phyloP scores from a whole-genome alignment of 1,284 basidiomycete species.

The Vanrija sp. region DNA sequence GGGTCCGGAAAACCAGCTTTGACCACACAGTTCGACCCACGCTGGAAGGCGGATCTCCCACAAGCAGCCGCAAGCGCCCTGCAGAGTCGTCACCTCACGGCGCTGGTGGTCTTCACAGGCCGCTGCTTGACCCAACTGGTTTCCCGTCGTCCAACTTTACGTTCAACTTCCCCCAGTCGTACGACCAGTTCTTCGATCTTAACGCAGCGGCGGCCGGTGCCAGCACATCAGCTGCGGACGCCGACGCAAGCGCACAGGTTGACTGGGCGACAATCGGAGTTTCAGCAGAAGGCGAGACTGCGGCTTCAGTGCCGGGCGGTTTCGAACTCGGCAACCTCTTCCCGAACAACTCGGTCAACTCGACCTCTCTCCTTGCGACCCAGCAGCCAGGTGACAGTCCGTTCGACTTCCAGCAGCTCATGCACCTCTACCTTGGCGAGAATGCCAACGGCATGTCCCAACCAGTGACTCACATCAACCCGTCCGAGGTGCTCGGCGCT shows the following conservation, averaged over 20 bases:
- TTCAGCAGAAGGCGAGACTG: constrained; percentile 8
- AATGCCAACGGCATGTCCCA: constrained; percentile 21
- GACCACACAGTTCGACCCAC: constrained; percentile 68
- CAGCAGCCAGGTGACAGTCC: constrained; percentile 25
- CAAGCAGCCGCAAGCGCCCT: constrained; percentile 36
- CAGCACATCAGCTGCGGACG: background rate
- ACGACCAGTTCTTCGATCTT: constrained; percentile 66
- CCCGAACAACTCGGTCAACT: background rate
- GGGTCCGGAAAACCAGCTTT: constrained; percentile 85
- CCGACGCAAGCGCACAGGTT: background rate
- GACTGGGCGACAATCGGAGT: background rate
- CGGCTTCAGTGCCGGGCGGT: constrained; percentile 17
- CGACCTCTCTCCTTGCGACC: background rate
- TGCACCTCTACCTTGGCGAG: constrained; percentile 49
- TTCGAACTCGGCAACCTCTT: constrained; percentile 8
- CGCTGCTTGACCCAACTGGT: constrained; percentile 29
- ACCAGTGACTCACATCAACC: constrained; percentile 80
- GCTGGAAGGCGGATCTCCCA: constrained; percentile 17
- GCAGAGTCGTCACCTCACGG: constrained; percentile 41
- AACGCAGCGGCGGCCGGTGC: constrained; percentile 22
- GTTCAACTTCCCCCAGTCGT: constrained; percentile 56
- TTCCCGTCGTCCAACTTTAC: constrained; percentile 74
- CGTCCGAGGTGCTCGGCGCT: constrained; percentile 68
- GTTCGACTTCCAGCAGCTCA: constrained; percentile 50
- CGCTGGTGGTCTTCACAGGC: constrained; percentile 23